Evolutionary conservation across 139 green algal species (phyloP), one percentile per base, ranked within the genome.

Genomic region (Closterium sp.): DNA sequence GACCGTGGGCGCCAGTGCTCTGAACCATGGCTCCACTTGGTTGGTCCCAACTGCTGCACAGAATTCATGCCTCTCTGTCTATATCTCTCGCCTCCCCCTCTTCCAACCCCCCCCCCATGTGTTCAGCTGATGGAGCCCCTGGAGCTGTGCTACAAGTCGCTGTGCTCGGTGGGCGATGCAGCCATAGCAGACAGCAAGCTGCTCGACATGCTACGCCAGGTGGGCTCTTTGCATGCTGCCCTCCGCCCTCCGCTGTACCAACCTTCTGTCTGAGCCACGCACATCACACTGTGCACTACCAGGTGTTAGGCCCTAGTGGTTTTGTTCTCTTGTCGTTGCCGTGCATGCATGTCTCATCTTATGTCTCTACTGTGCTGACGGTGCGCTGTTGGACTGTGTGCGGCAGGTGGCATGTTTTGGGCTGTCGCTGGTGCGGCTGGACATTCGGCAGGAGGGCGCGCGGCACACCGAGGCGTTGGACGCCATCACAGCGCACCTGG

Each of bases 401-500:
- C 32, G 89, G 30, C 91, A 94, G 69, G 90, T 95, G n/a, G 28
- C 85, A 10, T 94, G 91, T 33, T 95, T 95, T 85, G 98, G 98
- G 64, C 93, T 99, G 90, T 92, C 34, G 88, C 96, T 99, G 33
- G 97, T 99, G 94, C 98, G 98, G 96, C 96, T 99, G 90, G 98
- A 99, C 94, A 94, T 99, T 85, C 95, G 98, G 12, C 98, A 94
- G 91, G 92, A 94, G 64, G 34, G 69, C 91, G 95, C 95, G 12
- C 95, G 96, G n/a, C 97, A 99, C 95, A 95, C 95, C 32, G 96
- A 98, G 38, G 95, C 96, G 25, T 85, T 99, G 33, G 95, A 98
- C 91, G 96, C 96, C 34, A 95, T 99, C 90, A 99, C 97, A 3
- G 84, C 90, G 21, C 97, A 97, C 94, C 94, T 99, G 86, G 97